Base-by-base conservation (phyloP, 345 rosid genomes). In the Viola odorata region DNA sequence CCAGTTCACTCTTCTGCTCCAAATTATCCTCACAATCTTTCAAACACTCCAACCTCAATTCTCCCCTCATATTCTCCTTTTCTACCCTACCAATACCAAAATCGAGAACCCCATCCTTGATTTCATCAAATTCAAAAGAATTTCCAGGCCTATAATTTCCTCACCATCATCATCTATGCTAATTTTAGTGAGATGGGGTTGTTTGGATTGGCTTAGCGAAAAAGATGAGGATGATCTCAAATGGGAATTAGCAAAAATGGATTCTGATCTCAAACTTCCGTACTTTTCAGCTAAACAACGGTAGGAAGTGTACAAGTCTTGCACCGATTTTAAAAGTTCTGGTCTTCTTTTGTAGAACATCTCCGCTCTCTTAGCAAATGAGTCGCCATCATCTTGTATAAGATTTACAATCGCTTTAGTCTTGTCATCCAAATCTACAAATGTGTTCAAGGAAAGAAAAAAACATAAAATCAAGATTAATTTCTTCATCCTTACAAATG, bases 381-480 rank as follows among this genome's bases (percentile, higher is more conserved):
- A 65, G 17, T 62, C 78, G 23, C 78, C 74, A 58, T 66, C 69
- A 4, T 62, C 56, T 58, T 66, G 49, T 13, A 70, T 70, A 4
- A 66, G 49, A 41, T 58, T 50, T 8, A 70, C 45, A 13, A 70
- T 66, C 9, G 8, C 14, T 48, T 58, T 55, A 37, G 37, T 66
- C 66, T 54, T 70, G 11, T 58, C 36, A 5, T 69, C 75, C 66
- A 75, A 48, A 65, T 69, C 75, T 70, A 69, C 65, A 56, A 8
- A 23, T n/a, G n/a, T 37, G 8, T 11, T 12, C 45, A 47, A 23
- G 32, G 32, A 23, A 23, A 23, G 32, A 23, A 1, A 23, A 23
- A 1, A 23, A 10, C 55, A 23, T 52, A 52, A 52, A 23, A 38
- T 9, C 17, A 52, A 23, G 39, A 37, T 9, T 32, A 4, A 52